Evolutionary conservation across 495 filamentous ascomycete species (phyloP), one percentile per base, ranked within the genome.

Genomic region (Penicillium ucsense): DNA sequence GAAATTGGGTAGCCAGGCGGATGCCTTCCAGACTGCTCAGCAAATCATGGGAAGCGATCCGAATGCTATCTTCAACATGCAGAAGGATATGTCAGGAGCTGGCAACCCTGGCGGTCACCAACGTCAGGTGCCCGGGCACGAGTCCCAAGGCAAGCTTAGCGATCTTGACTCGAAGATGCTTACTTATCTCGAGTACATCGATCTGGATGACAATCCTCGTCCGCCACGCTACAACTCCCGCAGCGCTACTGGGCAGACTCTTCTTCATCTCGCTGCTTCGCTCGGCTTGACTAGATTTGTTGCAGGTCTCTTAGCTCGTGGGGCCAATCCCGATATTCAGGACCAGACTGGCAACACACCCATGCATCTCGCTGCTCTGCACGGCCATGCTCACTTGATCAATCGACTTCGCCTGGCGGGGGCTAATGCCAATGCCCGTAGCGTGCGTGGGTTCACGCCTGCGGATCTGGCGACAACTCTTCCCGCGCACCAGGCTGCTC

Each of bases 321-420:
- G 87, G n/a, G 88, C 86, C 6, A 83, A 82, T 51, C 80, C 84
- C 1, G 81, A 91, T 53, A 62, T 80, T 20, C 76, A 82, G 49
- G 89, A 95, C 60, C 84, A 81, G 47, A 84, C 81, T 43, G 89
- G 89, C 30, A 90, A 88, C 61, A 86, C 86, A 8, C 81, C 89
- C 8, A 81, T 94, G 72, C 88, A 92, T 56, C 73, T 90, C 54
- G 89, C 89, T 31, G 81, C 85, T n/a, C 72, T 94, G 53, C 81
- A 82, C 62, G 78, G 82, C 34, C 82, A 88, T 56, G 68, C 77
- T 11, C 80, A 89, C 49, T 89, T 94, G 51, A 77, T 92, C 7
- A 77, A 82, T 45, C 78, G 82, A 12, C 78, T 95, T 31, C 77
- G 90, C 42, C 70, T 82, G 28, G 77, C 78, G 31, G 84, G 87